These are phyloP conservation scores for Tetrapisispora pingtungensis DNA, from an alignment of 805 yeast genomes.

Conservation along the genomic window DNA sequence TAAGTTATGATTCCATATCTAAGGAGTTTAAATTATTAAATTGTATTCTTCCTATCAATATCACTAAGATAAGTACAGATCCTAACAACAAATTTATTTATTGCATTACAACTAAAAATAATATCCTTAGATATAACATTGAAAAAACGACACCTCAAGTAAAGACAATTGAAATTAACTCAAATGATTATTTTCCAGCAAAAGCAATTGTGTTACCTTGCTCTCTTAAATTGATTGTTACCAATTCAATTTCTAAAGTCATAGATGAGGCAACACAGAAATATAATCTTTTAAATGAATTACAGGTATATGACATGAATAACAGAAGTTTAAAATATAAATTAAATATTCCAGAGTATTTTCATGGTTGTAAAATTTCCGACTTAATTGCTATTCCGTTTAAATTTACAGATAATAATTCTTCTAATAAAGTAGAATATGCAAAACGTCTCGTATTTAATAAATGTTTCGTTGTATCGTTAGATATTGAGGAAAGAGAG, in stretches of 20 bases:
- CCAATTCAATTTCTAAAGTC: slow-evolving; percentile 7
- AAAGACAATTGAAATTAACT: neutral
- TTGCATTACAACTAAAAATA: neutral
- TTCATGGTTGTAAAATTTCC: slow-evolving; percentile 15
- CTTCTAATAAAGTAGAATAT: slow-evolving; percentile 12
- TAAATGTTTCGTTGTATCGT: slow-evolving; percentile 31
- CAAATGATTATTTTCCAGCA: slow-evolving; percentile 5
- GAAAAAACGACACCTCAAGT: neutral
- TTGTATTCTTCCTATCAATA: neutral
- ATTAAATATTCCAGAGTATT: slow-evolving; percentile 9
- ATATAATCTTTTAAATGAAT: slow-evolving; percentile 4
- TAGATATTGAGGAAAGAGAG: slow-evolving; percentile 26
- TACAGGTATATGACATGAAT: slow-evolving; percentile 13
- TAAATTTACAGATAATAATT: neutral
- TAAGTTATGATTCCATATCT: neutral
- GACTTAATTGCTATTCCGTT: slow-evolving; percentile 15
- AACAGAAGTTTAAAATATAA: neutral
- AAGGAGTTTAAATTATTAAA: neutral
- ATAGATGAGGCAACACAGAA: slow-evolving; percentile 4
- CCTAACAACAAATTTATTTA: neutral
- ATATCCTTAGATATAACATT: neutral
- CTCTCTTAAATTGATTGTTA: slow-evolving; percentile 12
- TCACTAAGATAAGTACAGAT: neutral
- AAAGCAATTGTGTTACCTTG: slow-evolving; percentile 10
- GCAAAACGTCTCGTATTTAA: slow-evolving; percentile 29